A percentile compares a stretch with the other conserved stretches of the same genome.
Evolutionary conservation across 129 eudicot species (phyloP).

Genomic region (sunflower (Helianthus annuus)): HanXRQr2.0-SUNRISE NC_035443.2:48685349-48685848

Average conservation of each 20-base stretch:
- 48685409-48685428: not conserved
- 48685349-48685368: no score
- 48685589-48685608: not conserved
- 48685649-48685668: constrained; percentile 9
- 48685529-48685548: not conserved
- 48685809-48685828: constrained; percentile 30
- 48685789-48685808: constrained; percentile 30
- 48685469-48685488: not conserved
- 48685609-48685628: not conserved
- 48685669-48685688: not conserved
- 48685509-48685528: not conserved
- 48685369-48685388: no score
- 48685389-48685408: not conserved
- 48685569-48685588: constrained; percentile 9
- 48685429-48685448: not conserved
- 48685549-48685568: not conserved
- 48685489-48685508: not conserved
- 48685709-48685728: constrained; percentile 19
- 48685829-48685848: constrained; percentile 27
- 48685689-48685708: constrained; percentile 9
- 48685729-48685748: constrained; percentile 29
- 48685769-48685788: constrained; percentile 24
- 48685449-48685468: not conserved
- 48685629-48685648: not conserved
- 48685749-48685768: constrained; percentile 6